These are phyloP conservation scores for Penicillium waksmanii DNA, from an alignment of 495 filamentous ascomycete genomes.

Conservation along the genomic window DNA sequence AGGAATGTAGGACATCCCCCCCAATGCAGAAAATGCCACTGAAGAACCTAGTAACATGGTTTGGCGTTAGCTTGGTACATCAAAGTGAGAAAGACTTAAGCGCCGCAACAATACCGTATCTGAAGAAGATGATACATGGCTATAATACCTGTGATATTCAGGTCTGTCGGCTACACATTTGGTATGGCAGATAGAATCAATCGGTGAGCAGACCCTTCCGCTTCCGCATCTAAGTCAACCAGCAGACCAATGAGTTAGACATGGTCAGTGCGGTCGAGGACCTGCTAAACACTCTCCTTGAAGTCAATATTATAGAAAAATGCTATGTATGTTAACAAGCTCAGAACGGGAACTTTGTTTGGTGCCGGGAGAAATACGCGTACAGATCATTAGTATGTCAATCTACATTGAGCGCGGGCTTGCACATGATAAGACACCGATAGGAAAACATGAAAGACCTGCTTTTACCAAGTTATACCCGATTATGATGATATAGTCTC, in stretches of 20 bases:
- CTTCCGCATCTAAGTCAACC: not conserved
- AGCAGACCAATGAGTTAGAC: conserved; percentile 6
- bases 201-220: conserved; percentile 5
- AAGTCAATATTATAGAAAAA: conserved; percentile 28
- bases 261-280: conserved; percentile 8
- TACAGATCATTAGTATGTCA: conserved; percentile 27
- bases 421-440: conserved; percentile 11
- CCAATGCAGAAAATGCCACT: too few relatives aligned
- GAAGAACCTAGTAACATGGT: too few relatives aligned
- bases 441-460: conserved; percentile 23
- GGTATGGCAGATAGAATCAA: conserved; percentile 33
- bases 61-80: too few relatives aligned
- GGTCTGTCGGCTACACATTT: conserved; percentile 30
- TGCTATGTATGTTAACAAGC: conserved; percentile 30
- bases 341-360: conserved; percentile 1
- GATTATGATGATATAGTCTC: conserved; percentile 25
- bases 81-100: too few relatives aligned
- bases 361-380: conserved; percentile 8
- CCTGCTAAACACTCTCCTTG: conserved; percentile 23
- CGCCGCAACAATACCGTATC: conserved; percentile 27
- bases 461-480: conserved; percentile 21
- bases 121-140: conserved; percentile 34
- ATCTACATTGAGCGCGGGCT: conserved; percentile 25
- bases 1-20: too few relatives aligned
- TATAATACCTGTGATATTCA: conserved; percentile 27